Evolutionary conservation across 1,284 basidiomycete genomes (phyloP).

Genomic region (Ceratobasidium sp.): DNA sequence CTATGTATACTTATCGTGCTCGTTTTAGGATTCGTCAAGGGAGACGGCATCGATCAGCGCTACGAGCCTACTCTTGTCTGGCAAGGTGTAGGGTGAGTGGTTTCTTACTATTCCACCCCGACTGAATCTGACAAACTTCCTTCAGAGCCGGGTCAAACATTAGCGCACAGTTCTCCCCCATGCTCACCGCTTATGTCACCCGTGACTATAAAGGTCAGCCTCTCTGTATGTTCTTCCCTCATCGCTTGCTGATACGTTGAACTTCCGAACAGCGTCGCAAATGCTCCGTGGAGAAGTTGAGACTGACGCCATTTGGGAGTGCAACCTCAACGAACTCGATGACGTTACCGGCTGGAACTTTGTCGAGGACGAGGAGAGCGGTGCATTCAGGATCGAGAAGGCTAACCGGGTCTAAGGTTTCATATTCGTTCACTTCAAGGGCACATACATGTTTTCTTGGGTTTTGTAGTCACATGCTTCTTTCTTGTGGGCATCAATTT

Average conservation of each 20-base stretch:
- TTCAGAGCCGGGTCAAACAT: slow-evolving; percentile 27
- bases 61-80: slow-evolving; percentile 15
- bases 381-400: neutral
- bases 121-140: neutral
- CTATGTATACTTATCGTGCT: no score
- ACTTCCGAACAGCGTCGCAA: slow-evolving; percentile 1
- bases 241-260: neutral
- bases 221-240: neutral
- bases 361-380: slow-evolving; percentile 17
- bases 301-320: slow-evolving; percentile 12
- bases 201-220: slow-evolving; percentile 24
- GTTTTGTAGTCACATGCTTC: no score
- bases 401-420: neutral
- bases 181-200: slow-evolving; percentile 36
- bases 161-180: slow-evolving; percentile 29
- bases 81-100: slow-evolving; percentile 29
- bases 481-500: no score
- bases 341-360: slow-evolving; percentile 41
- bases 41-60: slow-evolving; percentile 28
- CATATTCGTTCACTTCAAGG: no score
- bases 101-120: neutral
- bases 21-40: slow-evolving; percentile 22
- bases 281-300: slow-evolving; percentile 31
- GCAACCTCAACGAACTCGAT: slow-evolving; percentile 28
- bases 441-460: no score